A percentile compares a stretch with the other conserved stretches of the same genome.
These are phyloP conservation scores for Suhomyces xylopsoci DNA, from an alignment of 805 yeast genomes.

Conservation along the genomic window DNA sequence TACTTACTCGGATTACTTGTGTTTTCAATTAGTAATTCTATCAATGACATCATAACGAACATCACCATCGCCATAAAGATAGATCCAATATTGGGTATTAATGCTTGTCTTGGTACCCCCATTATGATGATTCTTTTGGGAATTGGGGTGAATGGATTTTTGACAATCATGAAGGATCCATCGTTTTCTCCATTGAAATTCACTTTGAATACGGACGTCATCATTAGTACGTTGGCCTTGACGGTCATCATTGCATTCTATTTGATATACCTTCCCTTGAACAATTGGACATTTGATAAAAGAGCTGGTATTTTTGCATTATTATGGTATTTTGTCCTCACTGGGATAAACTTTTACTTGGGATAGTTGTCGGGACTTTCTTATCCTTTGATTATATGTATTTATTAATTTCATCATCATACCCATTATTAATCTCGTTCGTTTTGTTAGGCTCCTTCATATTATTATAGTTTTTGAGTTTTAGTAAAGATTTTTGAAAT, in stretches of 20 bases:
- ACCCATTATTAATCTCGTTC: conserved; percentile 1
- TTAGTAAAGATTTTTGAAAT: conserved; percentile 8
- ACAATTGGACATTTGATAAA: conserved; percentile 33
- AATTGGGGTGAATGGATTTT: conserved; percentile 44
- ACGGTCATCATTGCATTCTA: conserved; percentile 20
- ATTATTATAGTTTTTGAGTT: not conserved
- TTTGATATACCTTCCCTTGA: conserved; percentile 27
- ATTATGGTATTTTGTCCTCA: conserved; percentile 19
- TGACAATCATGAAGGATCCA: conserved; percentile 4
- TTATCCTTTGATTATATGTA: not conserved
- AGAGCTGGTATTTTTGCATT: conserved; percentile 25
- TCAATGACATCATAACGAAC: conserved; percentile 53
- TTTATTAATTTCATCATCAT: conserved; percentile 7
- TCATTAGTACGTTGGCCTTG: conserved; percentile 24
- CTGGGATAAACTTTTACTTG: conserved; percentile 15
- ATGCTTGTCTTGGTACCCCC: conserved; percentile 56
- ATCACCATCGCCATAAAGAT: conserved; percentile 42
- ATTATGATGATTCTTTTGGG: conserved; percentile 48
- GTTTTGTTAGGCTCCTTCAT: not conserved
- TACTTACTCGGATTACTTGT: conserved; percentile 48
- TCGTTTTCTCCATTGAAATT: conserved; percentile 13
- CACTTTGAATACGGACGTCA: conserved; percentile 20
- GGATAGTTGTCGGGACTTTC: not conserved
- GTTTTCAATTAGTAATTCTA: conserved; percentile 49
- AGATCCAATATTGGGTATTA: conserved; percentile 40